Base-by-base conservation (phyloP, 352 stramenopile species). In the Hyaloperonospora arabidopsidis region DNA sequence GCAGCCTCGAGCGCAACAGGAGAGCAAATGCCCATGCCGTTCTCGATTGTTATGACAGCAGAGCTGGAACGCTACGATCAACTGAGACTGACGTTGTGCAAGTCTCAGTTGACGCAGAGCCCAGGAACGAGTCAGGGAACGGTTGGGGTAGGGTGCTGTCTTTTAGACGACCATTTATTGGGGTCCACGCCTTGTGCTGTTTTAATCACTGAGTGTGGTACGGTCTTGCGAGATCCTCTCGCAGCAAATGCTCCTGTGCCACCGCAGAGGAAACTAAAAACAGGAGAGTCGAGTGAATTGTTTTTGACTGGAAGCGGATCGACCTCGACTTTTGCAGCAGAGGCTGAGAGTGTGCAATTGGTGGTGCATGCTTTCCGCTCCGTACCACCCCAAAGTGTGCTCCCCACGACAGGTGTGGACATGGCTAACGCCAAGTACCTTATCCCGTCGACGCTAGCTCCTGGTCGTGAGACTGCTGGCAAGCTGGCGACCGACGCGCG, bases 371-470 rank as follows among this genome's bases (percentile, higher is more conserved):
- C 70, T 2, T 86, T 86, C 51, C 70, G 50, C 13, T 79, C 76
- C 0, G 28, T 85, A 13, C 15, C 64, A 1, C 72, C 68, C 0
- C 76, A 89, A 59, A 52, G 55, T 13, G 58, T 89, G 0, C 67
- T 89, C 11, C 68, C 68, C 1, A 86, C 78, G 0, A 81, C 73
- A 1, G 74, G 78, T 1, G 64, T 87, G 10, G 77, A 89, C 49
- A 88, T 88, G 71, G 81, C 81, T 14, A 78, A 79, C 49, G 47
- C 77, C 46, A 91, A 91, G 53, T 91, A 82, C 55, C 57, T 91
- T 17, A 72, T 91, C 18, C 78, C 81, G 2, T 89, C 81, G 32
- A 79, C 65, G 0, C 49, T 88, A 14, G 58, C 65, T 32, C 51
- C 63, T 34, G 65, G 57, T n/a, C 68, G 73, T 7, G 62, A 75